Evolutionary conservation across 2,329 filamentous ascomycete species (phyloP).

Genomic region (Xylaria sp.): DNA sequence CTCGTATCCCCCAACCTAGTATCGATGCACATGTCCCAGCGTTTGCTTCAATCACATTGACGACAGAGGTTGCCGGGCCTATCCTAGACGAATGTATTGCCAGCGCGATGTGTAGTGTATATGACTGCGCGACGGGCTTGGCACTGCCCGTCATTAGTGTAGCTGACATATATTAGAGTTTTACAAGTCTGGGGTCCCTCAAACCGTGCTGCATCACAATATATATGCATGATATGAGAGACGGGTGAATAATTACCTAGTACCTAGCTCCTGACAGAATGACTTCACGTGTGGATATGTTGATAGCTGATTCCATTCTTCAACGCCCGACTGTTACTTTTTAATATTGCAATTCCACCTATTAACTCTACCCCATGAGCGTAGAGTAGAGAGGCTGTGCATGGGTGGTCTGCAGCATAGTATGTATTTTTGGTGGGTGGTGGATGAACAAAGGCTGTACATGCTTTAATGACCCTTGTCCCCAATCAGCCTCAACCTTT

Average conservation of each 20-base stretch:
- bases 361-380: neutral
- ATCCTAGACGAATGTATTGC: neutral
- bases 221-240: too few relatives aligned
- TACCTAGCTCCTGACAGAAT: neutral
- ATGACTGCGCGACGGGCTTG: neutral
- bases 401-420: neutral
- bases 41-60: neutral
- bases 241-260: too few relatives aligned
- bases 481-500: constrained; percentile 40
- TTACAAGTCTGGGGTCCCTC: neutral
- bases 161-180: neutral
- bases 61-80: neutral
- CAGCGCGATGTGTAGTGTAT: neutral
- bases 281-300: neutral
- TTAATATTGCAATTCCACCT: neutral
- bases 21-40: neutral
- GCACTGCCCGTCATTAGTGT: neutral
- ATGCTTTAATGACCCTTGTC: constrained; percentile 37
- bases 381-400: constrained; percentile 21
- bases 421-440: constrained; percentile 35
- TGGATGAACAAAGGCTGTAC: constrained; percentile 16
- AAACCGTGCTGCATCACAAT: neutral
- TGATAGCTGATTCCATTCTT: neutral
- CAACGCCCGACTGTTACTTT: neutral
- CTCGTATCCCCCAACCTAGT: neutral